phyloP scores from a whole-genome alignment of 2,329 filamentous ascomycete genomes.

The Gnomoniopsis smithogilvyi region DNA sequence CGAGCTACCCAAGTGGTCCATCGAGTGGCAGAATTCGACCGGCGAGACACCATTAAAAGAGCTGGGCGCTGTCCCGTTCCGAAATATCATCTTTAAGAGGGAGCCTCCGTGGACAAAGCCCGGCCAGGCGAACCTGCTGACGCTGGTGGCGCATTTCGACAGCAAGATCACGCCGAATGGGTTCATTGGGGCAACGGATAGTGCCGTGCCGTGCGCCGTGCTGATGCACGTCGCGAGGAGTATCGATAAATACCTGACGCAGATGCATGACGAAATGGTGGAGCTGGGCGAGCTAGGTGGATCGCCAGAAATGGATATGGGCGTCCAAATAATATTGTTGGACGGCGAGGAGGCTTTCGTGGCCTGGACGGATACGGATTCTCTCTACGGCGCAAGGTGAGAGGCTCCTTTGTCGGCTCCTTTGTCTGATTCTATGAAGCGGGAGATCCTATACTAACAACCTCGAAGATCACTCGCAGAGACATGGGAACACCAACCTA shows the following conservation, averaged over 20 bases:
- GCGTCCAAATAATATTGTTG: conserved; percentile 83
- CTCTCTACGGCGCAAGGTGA: conserved; percentile 81
- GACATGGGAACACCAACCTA: conserved; percentile 69
- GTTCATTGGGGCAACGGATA: conserved; percentile 92
- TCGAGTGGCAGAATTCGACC: conserved; percentile 89
- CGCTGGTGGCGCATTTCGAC: conserved; percentile 92
- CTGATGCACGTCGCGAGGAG: conserved; percentile 80
- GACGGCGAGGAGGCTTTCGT: conserved; percentile 94
- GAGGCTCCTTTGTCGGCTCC: conserved; percentile 18
- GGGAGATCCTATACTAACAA: background rate
- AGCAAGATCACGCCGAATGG: conserved; percentile 75
- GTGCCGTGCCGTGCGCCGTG: conserved; percentile 91
- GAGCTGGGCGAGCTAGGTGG: conserved; percentile 50
- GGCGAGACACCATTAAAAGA: conserved; percentile 75
- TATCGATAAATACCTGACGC: conserved; percentile 74
- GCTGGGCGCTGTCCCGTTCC: conserved; percentile 71
- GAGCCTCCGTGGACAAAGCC: conserved; percentile 78
- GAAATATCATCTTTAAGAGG: conserved; percentile 80
- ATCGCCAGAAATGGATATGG: conserved; percentile 69
- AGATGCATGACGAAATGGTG: conserved; percentile 76
- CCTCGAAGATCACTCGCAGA: conserved; percentile 64
- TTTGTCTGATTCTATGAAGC: background rate
- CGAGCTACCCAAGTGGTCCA: conserved; percentile 72
- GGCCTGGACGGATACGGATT: conserved; percentile 76
- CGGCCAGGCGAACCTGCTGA: conserved; percentile 77